These are phyloP conservation scores for Gossypium anomalum DNA, from an alignment of 345 rosid species.

Conservation along the genomic window DNA sequence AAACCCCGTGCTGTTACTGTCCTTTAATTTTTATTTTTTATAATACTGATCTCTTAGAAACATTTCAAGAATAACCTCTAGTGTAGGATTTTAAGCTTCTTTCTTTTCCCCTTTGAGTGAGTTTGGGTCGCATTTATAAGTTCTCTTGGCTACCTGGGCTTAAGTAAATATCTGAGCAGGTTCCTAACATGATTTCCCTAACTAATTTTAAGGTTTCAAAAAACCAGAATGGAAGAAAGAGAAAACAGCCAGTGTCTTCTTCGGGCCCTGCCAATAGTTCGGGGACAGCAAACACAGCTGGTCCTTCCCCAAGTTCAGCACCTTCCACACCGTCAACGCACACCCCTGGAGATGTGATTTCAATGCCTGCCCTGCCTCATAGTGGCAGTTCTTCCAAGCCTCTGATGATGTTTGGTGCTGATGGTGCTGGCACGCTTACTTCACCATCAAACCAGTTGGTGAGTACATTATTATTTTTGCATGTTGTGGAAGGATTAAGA, in stretches of 20 bases:
- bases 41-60: not conserved
- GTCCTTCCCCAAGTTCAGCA: slow-evolving; percentile 99
- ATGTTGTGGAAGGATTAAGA: slow-evolving; percentile 25
- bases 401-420: slow-evolving; percentile 64
- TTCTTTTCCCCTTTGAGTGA: not conserved
- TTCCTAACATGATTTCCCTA: slow-evolving; percentile 35
- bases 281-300: slow-evolving; percentile 96
- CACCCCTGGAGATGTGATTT: slow-evolving; percentile 90
- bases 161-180: slow-evolving; percentile 4
- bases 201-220: slow-evolving; percentile 67
- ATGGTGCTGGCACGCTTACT: slow-evolving; percentile 78
- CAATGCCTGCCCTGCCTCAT: slow-evolving; percentile 85
- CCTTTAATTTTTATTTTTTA: not conserved
- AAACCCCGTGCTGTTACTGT: not conserved
- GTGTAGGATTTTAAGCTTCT: not conserved
- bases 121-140: not conserved
- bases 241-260: slow-evolving; percentile 96
- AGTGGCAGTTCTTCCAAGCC: slow-evolving; percentile 83
- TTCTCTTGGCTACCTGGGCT: not conserved
- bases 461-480: slow-evolving; percentile 30
- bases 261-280: slow-evolving; percentile 99
- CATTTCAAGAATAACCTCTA: not conserved
- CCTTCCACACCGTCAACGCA: slow-evolving; percentile 98
- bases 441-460: slow-evolving; percentile 94
- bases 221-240: slow-evolving; percentile 90